Evolutionary conservation across 2,329 filamentous ascomycete species (phyloP).

Genomic region (Colletotrichum ledebouriae): DNA sequence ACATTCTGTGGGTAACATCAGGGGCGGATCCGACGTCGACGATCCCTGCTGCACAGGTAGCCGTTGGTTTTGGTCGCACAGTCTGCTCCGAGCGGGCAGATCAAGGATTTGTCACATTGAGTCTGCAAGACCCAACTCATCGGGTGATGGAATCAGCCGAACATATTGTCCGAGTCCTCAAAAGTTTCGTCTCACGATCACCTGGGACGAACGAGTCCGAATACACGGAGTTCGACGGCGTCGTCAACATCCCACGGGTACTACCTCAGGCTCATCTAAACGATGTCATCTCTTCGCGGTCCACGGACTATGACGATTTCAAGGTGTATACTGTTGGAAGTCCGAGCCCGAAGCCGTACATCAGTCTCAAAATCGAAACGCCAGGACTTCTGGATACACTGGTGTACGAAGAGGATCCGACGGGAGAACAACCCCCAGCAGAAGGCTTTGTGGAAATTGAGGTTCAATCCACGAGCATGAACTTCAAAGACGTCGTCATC

Average conservation of each 20-base stretch:
- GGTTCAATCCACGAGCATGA: slow-evolving; percentile 47
- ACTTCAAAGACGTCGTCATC: slow-evolving; percentile 55
- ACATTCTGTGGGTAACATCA: neutral
- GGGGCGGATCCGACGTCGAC: neutral
- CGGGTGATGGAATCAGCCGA: neutral
- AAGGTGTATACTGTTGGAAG: too few species aligned
- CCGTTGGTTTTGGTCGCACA: slow-evolving; percentile 7
- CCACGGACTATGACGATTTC: too few species aligned
- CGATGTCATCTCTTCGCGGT: too few species aligned
- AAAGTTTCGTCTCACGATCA: neutral
- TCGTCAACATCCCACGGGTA: slow-evolving; percentile 35
- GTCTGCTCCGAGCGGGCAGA: slow-evolving; percentile 21
- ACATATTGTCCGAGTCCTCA: neutral
- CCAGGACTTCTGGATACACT: slow-evolving; percentile 29
- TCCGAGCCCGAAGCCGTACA: slow-evolving; percentile 6
- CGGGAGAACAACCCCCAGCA: slow-evolving; percentile 12
- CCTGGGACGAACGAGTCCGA: slow-evolving; percentile 5
- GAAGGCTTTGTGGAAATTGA: slow-evolving; percentile 47
- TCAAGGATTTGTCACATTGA: slow-evolving; percentile 5
- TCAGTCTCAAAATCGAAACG: slow-evolving; percentile 19
- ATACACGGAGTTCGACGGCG: neutral
- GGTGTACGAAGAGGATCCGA: slow-evolving; percentile 1
- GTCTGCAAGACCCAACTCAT: too few species aligned
- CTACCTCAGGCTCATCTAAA: neutral
- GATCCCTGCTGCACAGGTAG: neutral